These are phyloP conservation scores for Lasiosphaeriaceae sp. DNA, from an alignment of 495 filamentous ascomycete species.

Conservation along the genomic window DNA sequence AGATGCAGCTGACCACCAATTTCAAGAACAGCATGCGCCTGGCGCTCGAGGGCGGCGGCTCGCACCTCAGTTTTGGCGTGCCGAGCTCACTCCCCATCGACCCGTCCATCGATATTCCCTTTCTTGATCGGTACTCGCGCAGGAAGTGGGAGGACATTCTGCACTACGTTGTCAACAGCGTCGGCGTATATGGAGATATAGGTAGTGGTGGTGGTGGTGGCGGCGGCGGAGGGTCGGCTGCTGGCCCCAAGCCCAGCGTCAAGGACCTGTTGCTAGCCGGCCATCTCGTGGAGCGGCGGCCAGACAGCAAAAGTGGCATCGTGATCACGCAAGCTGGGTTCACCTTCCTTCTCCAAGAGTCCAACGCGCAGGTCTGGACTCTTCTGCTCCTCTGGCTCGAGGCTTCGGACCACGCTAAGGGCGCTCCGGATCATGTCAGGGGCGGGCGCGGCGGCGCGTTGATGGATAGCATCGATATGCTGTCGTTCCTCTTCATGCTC, in stretches of 20 bases:
- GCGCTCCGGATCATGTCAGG: too few species aligned
- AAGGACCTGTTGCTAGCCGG: slow-evolving; percentile 76
- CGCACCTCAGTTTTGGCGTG: slow-evolving; percentile 85
- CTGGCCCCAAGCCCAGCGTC: slow-evolving; percentile 66
- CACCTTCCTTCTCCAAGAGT: slow-evolving; percentile 88
- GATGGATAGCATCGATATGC: slow-evolving; percentile 87
- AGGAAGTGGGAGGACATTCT: slow-evolving; percentile 93
- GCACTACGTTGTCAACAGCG: slow-evolving; percentile 79
- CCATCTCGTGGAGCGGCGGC: slow-evolving; percentile 66
- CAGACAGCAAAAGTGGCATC: slow-evolving; percentile 48
- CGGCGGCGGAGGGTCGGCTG: slow-evolving; percentile 18
- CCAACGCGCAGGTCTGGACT: slow-evolving; percentile 95
- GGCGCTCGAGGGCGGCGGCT: slow-evolving; percentile 80
- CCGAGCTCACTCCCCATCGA: slow-evolving; percentile 60
- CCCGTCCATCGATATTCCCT: slow-evolving; percentile 55
- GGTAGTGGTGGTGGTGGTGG: slow-evolving; percentile 17
- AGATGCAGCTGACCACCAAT: slow-evolving; percentile 66
- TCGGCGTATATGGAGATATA: slow-evolving; percentile 34
- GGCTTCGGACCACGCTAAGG: slow-evolving; percentile 55
- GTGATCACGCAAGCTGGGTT: slow-evolving; percentile 88
- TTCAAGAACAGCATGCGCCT: slow-evolving; percentile 75
- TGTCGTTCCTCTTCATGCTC: slow-evolving; percentile 95
- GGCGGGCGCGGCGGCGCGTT: slow-evolving; percentile 32
- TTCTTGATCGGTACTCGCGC: slow-evolving; percentile 82
- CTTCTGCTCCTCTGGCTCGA: slow-evolving; percentile 90